Evolutionary conservation across 2,329 filamentous ascomycete species (phyloP), one percentile per base, ranked within the genome.

Genomic region (Colletotrichum sp.): DNA sequence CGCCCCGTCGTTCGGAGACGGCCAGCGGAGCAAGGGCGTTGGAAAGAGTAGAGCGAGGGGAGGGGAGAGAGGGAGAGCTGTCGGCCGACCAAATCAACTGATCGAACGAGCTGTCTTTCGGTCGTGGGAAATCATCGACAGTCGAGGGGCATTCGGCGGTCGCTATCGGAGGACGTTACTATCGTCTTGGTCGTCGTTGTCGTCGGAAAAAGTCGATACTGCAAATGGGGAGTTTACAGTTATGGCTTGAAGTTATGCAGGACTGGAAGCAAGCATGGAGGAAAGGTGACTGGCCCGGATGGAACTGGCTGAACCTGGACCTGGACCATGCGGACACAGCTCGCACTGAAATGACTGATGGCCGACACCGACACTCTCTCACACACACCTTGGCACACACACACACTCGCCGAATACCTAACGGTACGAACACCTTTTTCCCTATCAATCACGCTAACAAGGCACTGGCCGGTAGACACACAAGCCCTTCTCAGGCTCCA

Each of bases 81-180:
- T 52, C 43, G n/a, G 43, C 68, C 58, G 36, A 61, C 70, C 58
- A 69, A 74, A 76, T 76, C 70, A 76, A 74, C 64, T 62, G 65
- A 52, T 76, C 74, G 73, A 56, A 39, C 43, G 60, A n/a, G 27
- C n/a, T 25, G 39, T 69, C 30, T 65, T 52, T 39, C 55, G 48
- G 36, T 34, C 30, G 64, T 43, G 25, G 36, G 36, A 18, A 65
- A 48, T 74, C 58, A 76, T 76, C 70, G 70, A 60, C 60, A 65
- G 30, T 15, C 22, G 43, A 43, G 64, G 60, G 39, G n/a, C 43
- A 52, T 22, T 52, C 43, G 43, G n/a, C 43, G 43, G 43, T 52
- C 18, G 22, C 30, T 62, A 32, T 34, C 30, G 16, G 52, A 6
- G 25, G n/a, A 18, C 22, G 32, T 34, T 27, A 39, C 30, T 27